phyloP scores from a whole-genome alignment of 1,139 yeast species.

The Hemisphaericaspora xylanilytica region DNA sequence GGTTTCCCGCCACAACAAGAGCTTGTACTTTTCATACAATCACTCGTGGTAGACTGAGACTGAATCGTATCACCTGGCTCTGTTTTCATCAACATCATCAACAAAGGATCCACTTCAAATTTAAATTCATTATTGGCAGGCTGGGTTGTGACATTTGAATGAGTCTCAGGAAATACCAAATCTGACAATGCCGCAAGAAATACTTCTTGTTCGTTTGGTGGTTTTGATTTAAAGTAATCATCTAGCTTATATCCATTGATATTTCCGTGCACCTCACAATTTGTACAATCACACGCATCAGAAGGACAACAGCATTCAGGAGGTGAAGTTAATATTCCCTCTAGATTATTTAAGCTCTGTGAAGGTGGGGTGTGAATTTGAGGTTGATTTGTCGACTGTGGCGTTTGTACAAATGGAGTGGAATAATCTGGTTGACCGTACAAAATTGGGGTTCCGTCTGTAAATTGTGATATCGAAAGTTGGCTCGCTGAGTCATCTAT shows the following conservation, averaged over 20 bases:
- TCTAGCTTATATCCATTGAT: conserved; percentile 48
- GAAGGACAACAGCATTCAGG: conserved; percentile 41
- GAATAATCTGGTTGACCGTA: too few relatives aligned
- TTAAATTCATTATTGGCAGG: too few relatives aligned
- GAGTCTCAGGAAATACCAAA: conserved; percentile 1
- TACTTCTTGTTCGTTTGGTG: conserved; percentile 1
- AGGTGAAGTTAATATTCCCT: neutral
- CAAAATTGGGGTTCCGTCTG: too few relatives aligned
- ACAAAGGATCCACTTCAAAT: conserved; percentile 1
- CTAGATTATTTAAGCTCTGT: too few relatives aligned
- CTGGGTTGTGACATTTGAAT: too few relatives aligned
- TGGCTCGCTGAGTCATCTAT: neutral
- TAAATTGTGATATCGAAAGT: too few relatives aligned
- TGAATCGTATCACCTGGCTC: neutral
- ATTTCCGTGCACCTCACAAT: conserved; percentile 56
- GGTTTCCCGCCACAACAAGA: too few relatives aligned
- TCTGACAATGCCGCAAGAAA: conserved; percentile 2
- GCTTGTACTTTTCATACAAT: neutral
- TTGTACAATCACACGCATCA: conserved; percentile 48
- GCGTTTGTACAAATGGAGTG: too few relatives aligned
- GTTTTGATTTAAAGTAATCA: conserved; percentile 23
- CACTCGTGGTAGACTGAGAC: too few relatives aligned
- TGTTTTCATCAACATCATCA: neutral
- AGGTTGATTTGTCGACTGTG: too few relatives aligned
- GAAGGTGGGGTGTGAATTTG: too few relatives aligned